Base-by-base conservation (phyloP, 169 alveolate species). In the Cyclospora cayetanensis region DNA sequence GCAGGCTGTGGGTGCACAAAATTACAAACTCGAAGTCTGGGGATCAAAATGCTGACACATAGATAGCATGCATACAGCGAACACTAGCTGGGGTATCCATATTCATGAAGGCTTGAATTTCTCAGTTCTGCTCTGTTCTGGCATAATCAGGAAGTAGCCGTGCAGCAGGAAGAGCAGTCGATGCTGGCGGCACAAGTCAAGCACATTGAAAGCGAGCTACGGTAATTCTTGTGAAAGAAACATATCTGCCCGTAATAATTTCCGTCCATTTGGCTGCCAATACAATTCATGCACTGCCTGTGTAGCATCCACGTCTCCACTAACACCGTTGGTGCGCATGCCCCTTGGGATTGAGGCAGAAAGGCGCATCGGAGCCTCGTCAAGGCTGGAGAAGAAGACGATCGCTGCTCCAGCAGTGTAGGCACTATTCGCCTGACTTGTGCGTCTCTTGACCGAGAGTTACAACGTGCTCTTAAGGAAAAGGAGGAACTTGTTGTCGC, bases 401-500 rank as follows among this genome's bases (percentile, higher is more conserved):
- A 63, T 72, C 94, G 90, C 50, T 92, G 95, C 34, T 94, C 92
- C 29, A 90, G 93, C 39, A 77, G 80, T 70, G 95, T 96, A 37
- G 96, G 96, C 88, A 98, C 96, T 93, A 93, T 97, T 35, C 95
- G 95, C 65, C 96, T 97, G 52, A 98, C 96, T 93, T 97, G 96
- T 92, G 97, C 96, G 83, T 96, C 96, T 96, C 96, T 97, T 65
- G 96, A 94, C 25, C 95, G 95, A 70, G 98, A 96, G 83, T 91
- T 96, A 35, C 97, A 94, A 37, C 95, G 93, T 76, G 94, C 95
- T 42, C 94, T 92, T 27, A 96, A 96, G 91, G 94, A 95, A 79
- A 97, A 96, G 92, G 98, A 97, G 93, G 97, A 97, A 90, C 95
- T 97, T n/a, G 91, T 97, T 79, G 98, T 97, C 43, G 95, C 96